Evolutionary conservation across 1,284 basidiomycete genomes (phyloP).

Genomic region (Malassezia caprae): DNA sequence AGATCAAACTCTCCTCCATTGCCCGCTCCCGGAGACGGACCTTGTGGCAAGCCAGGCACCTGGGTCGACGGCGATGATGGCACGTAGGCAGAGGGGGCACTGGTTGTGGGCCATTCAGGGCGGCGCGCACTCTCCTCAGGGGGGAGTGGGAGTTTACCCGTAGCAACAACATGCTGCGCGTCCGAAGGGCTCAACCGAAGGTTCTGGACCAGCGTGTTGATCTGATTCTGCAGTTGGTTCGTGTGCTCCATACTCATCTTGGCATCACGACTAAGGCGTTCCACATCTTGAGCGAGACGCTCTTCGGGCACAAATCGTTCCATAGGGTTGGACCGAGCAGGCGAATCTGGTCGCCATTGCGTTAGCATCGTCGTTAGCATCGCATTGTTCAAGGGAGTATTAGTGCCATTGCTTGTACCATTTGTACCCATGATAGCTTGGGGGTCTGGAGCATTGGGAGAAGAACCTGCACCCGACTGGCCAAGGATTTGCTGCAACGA

Average conservation of each 20-base stretch:
- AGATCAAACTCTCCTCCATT: constrained; percentile 28
- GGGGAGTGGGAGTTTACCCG: background rate
- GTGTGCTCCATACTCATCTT: constrained; percentile 64
- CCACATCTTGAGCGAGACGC: constrained; percentile 47
- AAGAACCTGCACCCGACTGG: background rate
- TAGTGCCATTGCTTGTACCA: background rate
- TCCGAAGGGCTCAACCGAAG: constrained; percentile 55
- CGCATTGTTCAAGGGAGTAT: background rate
- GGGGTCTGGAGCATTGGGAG: background rate
- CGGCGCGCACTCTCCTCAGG: background rate
- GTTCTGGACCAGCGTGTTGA: constrained; percentile 63
- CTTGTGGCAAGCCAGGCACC: background rate
- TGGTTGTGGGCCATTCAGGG: background rate
- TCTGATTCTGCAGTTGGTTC: constrained; percentile 60
- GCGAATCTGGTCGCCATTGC: background rate
- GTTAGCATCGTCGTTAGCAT: background rate
- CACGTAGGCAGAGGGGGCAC: background rate
- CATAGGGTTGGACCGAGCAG: background rate
- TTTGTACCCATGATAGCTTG: background rate
- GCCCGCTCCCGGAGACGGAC: background rate
- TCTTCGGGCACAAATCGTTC: background rate
- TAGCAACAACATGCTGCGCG: background rate
- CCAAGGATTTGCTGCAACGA: background rate
- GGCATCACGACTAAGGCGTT: constrained; percentile 55
- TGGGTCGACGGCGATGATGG: background rate